These are phyloP conservation scores for Ustilago hordei DNA, from an alignment of 1,284 basidiomycete species.

Conservation along the genomic window DNA sequence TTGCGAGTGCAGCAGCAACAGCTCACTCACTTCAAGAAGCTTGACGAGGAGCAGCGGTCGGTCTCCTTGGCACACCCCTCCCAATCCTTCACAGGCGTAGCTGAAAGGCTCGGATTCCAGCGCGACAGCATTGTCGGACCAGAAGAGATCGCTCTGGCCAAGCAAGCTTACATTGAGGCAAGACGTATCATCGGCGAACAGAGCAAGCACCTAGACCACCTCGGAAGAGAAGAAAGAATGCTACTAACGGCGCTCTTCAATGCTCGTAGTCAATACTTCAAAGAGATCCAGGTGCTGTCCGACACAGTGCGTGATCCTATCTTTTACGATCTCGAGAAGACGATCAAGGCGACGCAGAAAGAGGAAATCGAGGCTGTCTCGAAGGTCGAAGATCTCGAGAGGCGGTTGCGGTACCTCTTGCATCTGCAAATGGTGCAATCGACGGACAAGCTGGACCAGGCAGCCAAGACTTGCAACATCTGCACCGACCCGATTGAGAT, in stretches of 20 bases:
- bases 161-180: conserved; percentile 26
- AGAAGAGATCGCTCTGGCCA: conserved; percentile 43
- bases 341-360: conserved; percentile 29
- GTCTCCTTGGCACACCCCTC: conserved; percentile 25
- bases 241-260: conserved; percentile 57
- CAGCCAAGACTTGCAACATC: conserved; percentile 57
- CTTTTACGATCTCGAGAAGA: conserved; percentile 35
- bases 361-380: conserved; percentile 46
- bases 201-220: conserved; percentile 42
- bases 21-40: conserved; percentile 55
- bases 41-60: conserved; percentile 50
- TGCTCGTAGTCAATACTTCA: conserved; percentile 59
- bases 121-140: conserved; percentile 26
- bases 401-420: conserved; percentile 58
- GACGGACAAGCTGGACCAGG: conserved; percentile 40
- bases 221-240: conserved; percentile 46
- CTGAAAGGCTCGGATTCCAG: conserved; percentile 34
- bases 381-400: conserved; percentile 49
- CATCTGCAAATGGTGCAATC: conserved; percentile 59
- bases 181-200: conserved; percentile 46
- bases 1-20: conserved; percentile 53
- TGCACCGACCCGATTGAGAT: conserved; percentile 62
- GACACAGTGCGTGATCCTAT: conserved; percentile 62
- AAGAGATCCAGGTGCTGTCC: conserved; percentile 63
- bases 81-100: conserved; percentile 30